Evolutionary conservation across 2,329 filamentous ascomycete genomes (phyloP), one percentile per base, ranked within the genome.

Genomic region (Aspergillus hiratsukae): DNA sequence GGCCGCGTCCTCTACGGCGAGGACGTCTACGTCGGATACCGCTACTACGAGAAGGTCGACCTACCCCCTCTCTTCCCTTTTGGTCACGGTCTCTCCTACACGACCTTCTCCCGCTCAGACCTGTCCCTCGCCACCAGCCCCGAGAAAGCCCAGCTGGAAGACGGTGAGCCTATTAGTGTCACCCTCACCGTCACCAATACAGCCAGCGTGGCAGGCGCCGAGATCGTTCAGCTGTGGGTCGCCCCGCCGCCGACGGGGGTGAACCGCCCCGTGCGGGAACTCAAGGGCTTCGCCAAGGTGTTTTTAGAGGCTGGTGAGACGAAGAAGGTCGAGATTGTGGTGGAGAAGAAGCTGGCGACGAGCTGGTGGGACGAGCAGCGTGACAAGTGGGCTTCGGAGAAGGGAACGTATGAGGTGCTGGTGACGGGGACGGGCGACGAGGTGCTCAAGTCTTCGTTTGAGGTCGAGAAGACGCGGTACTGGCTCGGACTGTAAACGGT

Each of bases 31-130:
- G 80, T 93, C 40, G 90, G 90, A 3, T 94, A 94, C 75, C 81
- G 89, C 23, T 91, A 86, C 76, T 94, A 90, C 70, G 89, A 94
- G 67, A 86, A 83, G 64, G 80, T 82, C n/a, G 79, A 85, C 37
- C 79, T 84, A 4, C 78, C 80, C 0, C 83, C 87, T 0, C 80
- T 88, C 28, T 94, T 92, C 73, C 81, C 87, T 56, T 95, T 95
- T 69, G 90, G 90, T 11, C 86, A 91, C 66, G 90, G 90, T 1
- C 78, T 94, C 1, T 89, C 87, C 17, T 94, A 92, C 73, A 91
- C 89, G 0, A 84, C 77, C 0, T 93, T 93, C 69, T 63, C 70
- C 9, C 80, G 82, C 62, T 81, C 78, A 1, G 75, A 81, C 43
- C 75, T 87, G 1, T 55, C 58, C 3, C 55, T 71, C 56, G 65